Conservation (phyloP, 306 rosid species). For the Calophaca sinica region DNA sequence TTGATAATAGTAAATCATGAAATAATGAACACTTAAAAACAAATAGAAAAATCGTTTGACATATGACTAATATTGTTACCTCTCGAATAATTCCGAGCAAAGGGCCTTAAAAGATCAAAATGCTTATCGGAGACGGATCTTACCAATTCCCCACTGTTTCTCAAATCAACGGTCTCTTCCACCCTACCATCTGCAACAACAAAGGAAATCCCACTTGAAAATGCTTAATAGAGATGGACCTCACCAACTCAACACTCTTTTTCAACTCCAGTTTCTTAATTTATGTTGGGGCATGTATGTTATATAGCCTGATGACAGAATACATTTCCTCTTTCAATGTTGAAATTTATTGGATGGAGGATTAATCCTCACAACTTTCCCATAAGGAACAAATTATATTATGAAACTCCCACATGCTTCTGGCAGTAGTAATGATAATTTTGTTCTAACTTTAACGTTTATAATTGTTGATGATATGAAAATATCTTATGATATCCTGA, state of each 20-base stretch:
- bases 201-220: conserved; percentile 41
- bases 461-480: not conserved
- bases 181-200: conserved; percentile 59
- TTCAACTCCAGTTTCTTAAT: too few species aligned
- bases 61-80: conserved; percentile 53
- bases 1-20: conserved; percentile 16
- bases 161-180: conserved; percentile 56
- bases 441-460: too few species aligned
- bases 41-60: not conserved
- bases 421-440: too few species aligned
- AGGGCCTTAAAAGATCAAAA: conserved; percentile 79
- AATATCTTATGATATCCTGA: too few species aligned
- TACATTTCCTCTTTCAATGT: not conserved
- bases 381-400: conserved; percentile 24
- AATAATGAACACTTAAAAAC: conserved; percentile 17
- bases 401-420: conserved; percentile 5
- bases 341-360: conserved; percentile 11
- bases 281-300: too few species aligned
- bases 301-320: too few species aligned
- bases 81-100: conserved; percentile 76
- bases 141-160: conserved; percentile 61
- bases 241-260: conserved; percentile 12
- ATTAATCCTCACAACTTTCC: conserved; percentile 22
- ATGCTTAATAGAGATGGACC: not conserved
- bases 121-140: conserved; percentile 75